These are phyloP conservation scores for Phytophthora fragariaefolia DNA, from an alignment of 352 stramenopile species.

Conservation along the genomic window DNA sequence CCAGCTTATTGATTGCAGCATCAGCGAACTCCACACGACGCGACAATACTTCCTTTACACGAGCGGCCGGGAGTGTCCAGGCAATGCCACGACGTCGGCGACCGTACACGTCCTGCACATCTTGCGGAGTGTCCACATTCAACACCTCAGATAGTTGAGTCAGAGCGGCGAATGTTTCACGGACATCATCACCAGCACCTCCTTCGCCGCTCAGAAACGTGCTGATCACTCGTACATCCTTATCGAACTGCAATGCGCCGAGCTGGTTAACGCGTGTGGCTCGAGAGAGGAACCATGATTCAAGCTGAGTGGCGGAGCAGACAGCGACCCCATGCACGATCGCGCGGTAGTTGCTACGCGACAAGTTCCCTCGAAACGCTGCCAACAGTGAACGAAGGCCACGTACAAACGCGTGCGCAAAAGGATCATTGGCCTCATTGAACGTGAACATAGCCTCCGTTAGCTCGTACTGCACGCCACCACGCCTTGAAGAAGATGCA, in stretches of 20 bases:
- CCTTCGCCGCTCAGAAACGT: conserved; percentile 63
- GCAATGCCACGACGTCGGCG: conserved; percentile 65
- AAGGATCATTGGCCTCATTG: conserved; percentile 90
- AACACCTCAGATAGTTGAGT: conserved; percentile 77
- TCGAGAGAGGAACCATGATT: conserved; percentile 71
- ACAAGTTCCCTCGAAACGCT: conserved; percentile 61
- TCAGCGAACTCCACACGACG: conserved; percentile 83
- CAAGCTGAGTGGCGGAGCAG: conserved; percentile 54
- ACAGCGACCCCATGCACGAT: conserved; percentile 59
- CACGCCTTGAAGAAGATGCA: conserved; percentile 38
- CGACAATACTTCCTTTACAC: conserved; percentile 79
- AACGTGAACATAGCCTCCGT: conserved; percentile 87
- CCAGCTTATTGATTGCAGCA: conserved; percentile 67
- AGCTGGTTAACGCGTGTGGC: conserved; percentile 77
- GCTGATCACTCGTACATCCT: conserved; percentile 79
- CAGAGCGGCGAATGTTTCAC: conserved; percentile 63
- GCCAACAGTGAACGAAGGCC: conserved; percentile 60
- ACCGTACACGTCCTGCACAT: conserved; percentile 81
- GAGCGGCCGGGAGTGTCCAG: conserved; percentile 71
- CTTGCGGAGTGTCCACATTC: conserved; percentile 71
- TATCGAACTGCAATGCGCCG: conserved; percentile 87
- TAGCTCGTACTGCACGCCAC: conserved; percentile 77
- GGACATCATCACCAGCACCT: conserved; percentile 55
- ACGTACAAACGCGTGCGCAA: conserved; percentile 76
- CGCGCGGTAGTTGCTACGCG: conserved; percentile 59